phyloP scores from a whole-genome alignment of 352 stramenopile species.

The Bremia lactucae region DNA sequence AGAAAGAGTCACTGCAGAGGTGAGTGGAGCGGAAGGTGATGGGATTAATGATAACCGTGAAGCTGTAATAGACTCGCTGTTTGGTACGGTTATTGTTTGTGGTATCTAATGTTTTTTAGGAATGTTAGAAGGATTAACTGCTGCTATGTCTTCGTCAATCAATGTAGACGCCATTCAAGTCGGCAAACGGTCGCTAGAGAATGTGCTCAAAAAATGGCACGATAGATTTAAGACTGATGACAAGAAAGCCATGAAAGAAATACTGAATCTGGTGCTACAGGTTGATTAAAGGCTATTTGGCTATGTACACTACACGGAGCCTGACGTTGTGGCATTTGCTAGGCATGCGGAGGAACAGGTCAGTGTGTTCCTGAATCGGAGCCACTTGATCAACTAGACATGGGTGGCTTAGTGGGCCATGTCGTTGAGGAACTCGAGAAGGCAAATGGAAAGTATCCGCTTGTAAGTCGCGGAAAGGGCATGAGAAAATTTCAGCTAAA shows the following conservation, averaged over 20 bases:
- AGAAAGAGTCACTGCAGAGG: not conserved
- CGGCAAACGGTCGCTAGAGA: slow-evolving; percentile 39
- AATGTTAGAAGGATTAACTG: not conserved
- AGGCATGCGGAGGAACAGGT: slow-evolving; percentile 44
- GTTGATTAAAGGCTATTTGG: slow-evolving; percentile 5
- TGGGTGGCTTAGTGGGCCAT: slow-evolving; percentile 53
- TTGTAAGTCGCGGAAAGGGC: slow-evolving; percentile 46
- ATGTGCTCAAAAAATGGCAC: slow-evolving; percentile 52
- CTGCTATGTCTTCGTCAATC: not conserved
- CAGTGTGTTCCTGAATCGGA: slow-evolving; percentile 41
- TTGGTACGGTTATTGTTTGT: slow-evolving; percentile 11
- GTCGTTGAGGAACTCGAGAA: slow-evolving; percentile 59
- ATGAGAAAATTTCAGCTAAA: slow-evolving; percentile 53
- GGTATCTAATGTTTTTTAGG: not conserved
- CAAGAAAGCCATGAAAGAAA: slow-evolving; percentile 42
- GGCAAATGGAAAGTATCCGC: slow-evolving; percentile 48
- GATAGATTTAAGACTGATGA: slow-evolving; percentile 55
- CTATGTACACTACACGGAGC: slow-evolving; percentile 13
- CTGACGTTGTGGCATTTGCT: slow-evolving; percentile 1
- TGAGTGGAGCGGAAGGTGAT: slow-evolving; percentile 1
- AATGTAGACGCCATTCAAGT: slow-evolving; percentile 43
- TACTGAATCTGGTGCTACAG: slow-evolving; percentile 76
- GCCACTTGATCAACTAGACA: slow-evolving; percentile 56
- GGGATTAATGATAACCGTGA: slow-evolving; percentile 3
- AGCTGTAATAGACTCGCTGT: slow-evolving; percentile 16